A percentile compares a stretch with the other conserved stretches of the same genome.
Conservation (phyloP, 2,329 filamentous ascomycete genomes). For the Zymoseptoria ardabiliae region DNA sequence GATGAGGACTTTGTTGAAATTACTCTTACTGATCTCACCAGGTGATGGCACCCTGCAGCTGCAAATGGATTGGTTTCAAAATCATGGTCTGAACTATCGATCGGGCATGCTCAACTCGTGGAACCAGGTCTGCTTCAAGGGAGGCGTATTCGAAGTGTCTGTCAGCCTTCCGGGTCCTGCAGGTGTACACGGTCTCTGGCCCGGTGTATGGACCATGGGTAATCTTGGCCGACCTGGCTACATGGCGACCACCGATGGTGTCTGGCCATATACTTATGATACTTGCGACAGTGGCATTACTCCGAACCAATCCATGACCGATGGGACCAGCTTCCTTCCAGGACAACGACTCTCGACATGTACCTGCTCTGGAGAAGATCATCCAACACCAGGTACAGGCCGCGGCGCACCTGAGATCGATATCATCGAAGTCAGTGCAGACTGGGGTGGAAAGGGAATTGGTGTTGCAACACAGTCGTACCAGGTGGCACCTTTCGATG, state of each 20-base stretch:
- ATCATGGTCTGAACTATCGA: slow-evolving; percentile 48
- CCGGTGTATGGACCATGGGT: slow-evolving; percentile 49
- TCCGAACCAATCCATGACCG: slow-evolving; percentile 40
- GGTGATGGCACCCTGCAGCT: slow-evolving; percentile 42
- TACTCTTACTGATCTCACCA: not conserved
- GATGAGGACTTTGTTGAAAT: not conserved
- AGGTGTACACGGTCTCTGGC: slow-evolving; percentile 45
- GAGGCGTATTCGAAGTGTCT: slow-evolving; percentile 47
- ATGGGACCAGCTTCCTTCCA: slow-evolving; percentile 38
- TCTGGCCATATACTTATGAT: slow-evolving; percentile 50
- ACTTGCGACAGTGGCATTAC: slow-evolving; percentile 45
- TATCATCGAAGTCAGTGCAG: slow-evolving; percentile 42
- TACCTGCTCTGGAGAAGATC: slow-evolving; percentile 39
- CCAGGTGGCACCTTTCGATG: slow-evolving; percentile 45
- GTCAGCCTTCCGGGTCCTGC: slow-evolving; percentile 46
- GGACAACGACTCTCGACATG: slow-evolving; percentile 41
- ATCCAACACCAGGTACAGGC: slow-evolving; percentile 41
- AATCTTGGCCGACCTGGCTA: slow-evolving; percentile 49
- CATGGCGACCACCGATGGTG: slow-evolving; percentile 45
- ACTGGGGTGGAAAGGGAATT: slow-evolving; percentile 33
- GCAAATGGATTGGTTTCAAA: slow-evolving; percentile 57
- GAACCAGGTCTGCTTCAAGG: slow-evolving; percentile 49
- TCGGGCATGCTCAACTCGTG: slow-evolving; percentile 48
- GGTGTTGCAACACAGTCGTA: slow-evolving; percentile 43
- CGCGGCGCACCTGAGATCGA: slow-evolving; percentile 45